Evolutionary conservation across 768 basidiomycete genomes (phyloP).

Genomic region (Favolaschia claudopus): DNA sequence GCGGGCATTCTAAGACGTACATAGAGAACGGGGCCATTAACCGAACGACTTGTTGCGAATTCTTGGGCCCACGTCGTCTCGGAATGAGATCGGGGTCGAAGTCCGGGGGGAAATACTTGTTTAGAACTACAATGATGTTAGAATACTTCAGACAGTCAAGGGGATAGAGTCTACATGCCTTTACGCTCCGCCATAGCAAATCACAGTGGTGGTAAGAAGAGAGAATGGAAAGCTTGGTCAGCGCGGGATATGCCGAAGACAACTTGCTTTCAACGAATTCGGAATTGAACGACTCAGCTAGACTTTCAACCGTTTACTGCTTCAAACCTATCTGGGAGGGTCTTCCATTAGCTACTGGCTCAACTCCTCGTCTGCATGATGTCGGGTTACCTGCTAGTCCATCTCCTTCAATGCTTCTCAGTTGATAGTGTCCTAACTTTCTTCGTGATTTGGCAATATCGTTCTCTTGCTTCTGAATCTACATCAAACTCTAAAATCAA

Average conservation of each 20-base stretch:
- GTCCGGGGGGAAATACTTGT: slow-evolving; percentile 97
- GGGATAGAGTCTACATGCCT: slow-evolving; percentile 2
- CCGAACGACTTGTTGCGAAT: slow-evolving; percentile 96
- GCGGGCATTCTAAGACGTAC: slow-evolving; percentile 51
- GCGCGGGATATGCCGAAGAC: neutral
- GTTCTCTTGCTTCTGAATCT: too few species aligned
- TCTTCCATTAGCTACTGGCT: too few species aligned
- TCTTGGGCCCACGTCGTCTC: slow-evolving; percentile 87
- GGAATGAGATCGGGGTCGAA: slow-evolving; percentile 98
- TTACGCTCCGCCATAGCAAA: slow-evolving; percentile 24
- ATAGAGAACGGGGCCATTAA: slow-evolving; percentile 99
- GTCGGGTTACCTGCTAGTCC: too few species aligned
- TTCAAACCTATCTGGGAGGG: too few species aligned
- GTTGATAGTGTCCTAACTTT: too few species aligned
- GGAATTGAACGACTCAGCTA: neutral
- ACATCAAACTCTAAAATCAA: too few species aligned
- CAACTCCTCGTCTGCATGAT: too few species aligned
- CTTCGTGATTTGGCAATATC: too few species aligned
- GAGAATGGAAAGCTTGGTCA: slow-evolving; percentile 1
- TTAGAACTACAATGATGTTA: slow-evolving; percentile 67
- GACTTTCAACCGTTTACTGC: too few species aligned
- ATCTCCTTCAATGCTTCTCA: too few species aligned
- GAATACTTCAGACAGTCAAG: neutral
- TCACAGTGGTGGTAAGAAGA: neutral
- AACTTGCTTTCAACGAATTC: too few species aligned